phyloP scores from a whole-genome alignment of 2,329 filamentous ascomycete species.

The Tolypocladium pustulatum region DNA sequence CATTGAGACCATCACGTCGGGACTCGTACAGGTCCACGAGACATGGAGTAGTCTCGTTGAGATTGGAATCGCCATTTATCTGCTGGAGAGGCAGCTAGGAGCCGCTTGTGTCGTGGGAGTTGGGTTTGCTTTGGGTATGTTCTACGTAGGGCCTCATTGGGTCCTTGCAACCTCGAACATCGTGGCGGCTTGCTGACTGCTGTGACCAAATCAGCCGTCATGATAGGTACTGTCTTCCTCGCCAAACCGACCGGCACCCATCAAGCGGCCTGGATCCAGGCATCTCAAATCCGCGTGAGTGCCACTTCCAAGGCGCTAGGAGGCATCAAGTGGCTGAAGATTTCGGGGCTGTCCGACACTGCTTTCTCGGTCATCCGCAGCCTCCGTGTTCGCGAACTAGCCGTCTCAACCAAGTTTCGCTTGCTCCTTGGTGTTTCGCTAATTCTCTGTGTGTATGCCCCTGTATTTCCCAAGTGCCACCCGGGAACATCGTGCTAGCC shows the following conservation, averaged over 20 bases:
- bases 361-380: constrained; percentile 12
- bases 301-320: constrained; percentile 35
- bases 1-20: constrained; percentile 13
- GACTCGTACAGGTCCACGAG: constrained; percentile 9
- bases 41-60: constrained; percentile 13
- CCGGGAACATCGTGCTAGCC: neutral
- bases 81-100: constrained; percentile 22
- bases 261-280: constrained; percentile 38
- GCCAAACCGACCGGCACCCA: constrained; percentile 10
- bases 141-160: neutral
- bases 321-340: constrained; percentile 40
- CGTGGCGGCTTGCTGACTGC: neutral
- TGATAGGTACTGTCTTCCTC: constrained; percentile 20
- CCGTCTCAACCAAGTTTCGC: constrained; percentile 11
- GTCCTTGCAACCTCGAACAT: neutral
- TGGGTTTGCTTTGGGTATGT: constrained; percentile 28
- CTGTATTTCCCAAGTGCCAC: neutral
- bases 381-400: constrained; percentile 11
- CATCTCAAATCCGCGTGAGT: constrained; percentile 36
- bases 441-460: constrained; percentile 5
- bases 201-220: constrained; percentile 17
- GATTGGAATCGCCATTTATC: constrained; percentile 15
- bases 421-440: constrained; percentile 7
- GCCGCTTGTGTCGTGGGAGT: constrained; percentile 32
- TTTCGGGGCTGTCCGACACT: constrained; percentile 32